These are phyloP conservation scores for Neurospora sp. DNA, from an alignment of 495 filamentous ascomycete genomes.

Conservation along the genomic window DNA sequence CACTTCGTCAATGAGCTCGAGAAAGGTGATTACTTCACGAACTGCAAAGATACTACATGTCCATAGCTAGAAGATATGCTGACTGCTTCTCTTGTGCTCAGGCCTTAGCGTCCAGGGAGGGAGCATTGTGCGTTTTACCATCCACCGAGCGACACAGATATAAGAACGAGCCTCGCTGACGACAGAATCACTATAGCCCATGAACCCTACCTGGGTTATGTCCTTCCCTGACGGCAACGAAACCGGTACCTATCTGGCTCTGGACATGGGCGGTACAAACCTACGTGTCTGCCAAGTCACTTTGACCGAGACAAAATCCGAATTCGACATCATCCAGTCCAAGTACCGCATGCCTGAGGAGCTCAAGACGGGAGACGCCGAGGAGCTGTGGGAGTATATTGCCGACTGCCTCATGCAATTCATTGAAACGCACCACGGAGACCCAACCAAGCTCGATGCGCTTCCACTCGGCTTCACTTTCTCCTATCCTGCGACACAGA, in stretches of 20 bases:
- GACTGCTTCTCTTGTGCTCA: constrained; percentile 14
- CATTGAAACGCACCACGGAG: constrained; percentile 78
- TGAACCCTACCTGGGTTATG: constrained; percentile 99
- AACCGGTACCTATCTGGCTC: constrained; percentile 80
- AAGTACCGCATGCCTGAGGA: constrained; percentile 97
- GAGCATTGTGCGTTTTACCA: constrained; percentile 65
- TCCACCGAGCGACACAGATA: background rate
- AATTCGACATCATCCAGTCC: constrained; percentile 98
- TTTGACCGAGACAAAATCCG: constrained; percentile 79
- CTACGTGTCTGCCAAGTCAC: constrained; percentile 95
- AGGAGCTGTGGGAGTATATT: constrained; percentile 96
- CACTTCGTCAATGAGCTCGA: constrained; percentile 84
- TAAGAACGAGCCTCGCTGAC: constrained; percentile 2
- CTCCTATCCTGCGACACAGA: constrained; percentile 92
- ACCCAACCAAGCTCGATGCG: constrained; percentile 49
- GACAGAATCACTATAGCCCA: constrained; percentile 51
- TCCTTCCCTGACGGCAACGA: constrained; percentile 83
- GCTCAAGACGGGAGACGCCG: constrained; percentile 78
- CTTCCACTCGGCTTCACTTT: constrained; percentile 95
- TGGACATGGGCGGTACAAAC: constrained; percentile 99
- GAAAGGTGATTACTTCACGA: constrained; percentile 49
- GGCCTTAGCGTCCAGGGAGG: constrained; percentile 81
- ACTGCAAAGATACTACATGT: background rate
- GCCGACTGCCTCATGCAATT: constrained; percentile 96
- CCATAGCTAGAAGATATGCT: background rate